Evolutionary conservation across 805 yeast species (phyloP), one percentile per base, ranked within the genome.

Genomic region (Barnettozyma californica): DNA sequence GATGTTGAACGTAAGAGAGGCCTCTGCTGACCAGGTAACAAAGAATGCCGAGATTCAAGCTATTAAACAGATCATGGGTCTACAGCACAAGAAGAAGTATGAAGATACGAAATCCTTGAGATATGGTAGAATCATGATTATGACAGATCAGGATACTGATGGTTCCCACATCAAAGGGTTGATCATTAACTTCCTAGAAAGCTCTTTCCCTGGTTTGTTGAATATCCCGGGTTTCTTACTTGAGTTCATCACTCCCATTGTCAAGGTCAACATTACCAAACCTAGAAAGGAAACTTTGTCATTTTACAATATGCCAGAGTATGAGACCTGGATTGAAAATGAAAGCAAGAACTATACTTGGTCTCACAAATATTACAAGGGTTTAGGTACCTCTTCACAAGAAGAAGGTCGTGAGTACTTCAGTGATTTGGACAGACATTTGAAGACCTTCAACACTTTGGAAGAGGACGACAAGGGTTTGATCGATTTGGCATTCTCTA

Each of bases 141-240:
- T 94, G 98, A 90, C 99, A 7, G 99, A 94, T 85, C 99, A 94
- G 70, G 99, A 94, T 88, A 96, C 91, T 59, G 99, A 94, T 76
- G 99, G 99, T 52, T 86, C 96, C 16, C 99, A 94, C 72, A 94
- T 94, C 65, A 94, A 94, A 65, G 99, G 99, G 55, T 76, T 94
- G 56, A 79, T 94, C 49, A 94, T 94, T 61, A 94, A 94, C 65
- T 94, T 94, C 61, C 70, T 94, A 50, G 98, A 92, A 66, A 78
- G 92, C 5, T 85, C 96, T 29, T 94, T 94, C 71, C 98, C 98
- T 1, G 99, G 98, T 2, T 70, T 94, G 55, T 71, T 94, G 27
- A 86, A 84, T 50, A 78, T 92, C 44, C 97, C 97, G 1, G 97
- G 96, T 0, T 94, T 94, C 60, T 72, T 94, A 56, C 76, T 89